Evolutionary conservation across 2,329 filamentous ascomycete species (phyloP), one percentile per base, ranked within the genome.

Genomic region (Tolypocladium inflatum): DNA sequence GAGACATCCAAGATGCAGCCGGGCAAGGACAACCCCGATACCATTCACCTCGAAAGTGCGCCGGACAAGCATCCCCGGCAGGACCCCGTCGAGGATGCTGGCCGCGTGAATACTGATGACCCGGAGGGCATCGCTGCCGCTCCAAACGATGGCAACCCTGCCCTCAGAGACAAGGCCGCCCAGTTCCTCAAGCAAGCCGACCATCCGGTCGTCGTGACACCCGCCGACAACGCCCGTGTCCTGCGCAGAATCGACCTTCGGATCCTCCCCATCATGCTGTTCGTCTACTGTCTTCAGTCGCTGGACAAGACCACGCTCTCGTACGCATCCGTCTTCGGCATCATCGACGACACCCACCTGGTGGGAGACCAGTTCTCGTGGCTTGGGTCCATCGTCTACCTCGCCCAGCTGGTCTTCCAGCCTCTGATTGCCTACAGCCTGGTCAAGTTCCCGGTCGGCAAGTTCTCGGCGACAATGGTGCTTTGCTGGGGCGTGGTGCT

Each of bases 281-380:
- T 76, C 8, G 81, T 85, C 23, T 87, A 87, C 69, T 86, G 83
- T 64, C 75, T 87, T 0, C 84, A 87, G 62, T 79, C 78, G 11
- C 73, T 86, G 5, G 84, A 87, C 71, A 87, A 87, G 67, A 78
- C 82, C 0, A 83, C 82, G 0, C 73, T 87, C 71, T 73, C 71
- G 2, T 87, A 86, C 63, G 82, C 82, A 2, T 85, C 83, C 0
- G 80, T 87, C 11, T 87, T 87, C 62, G 84, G 84, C 3, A 73
- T 88, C 13, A 78, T 83, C 35, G 72, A 83, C 55, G 81, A 85
- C 65, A 79, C 83, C 0, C 67, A 78, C 45, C 78, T 87, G 1
- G 71, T 78, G 11, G 82, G 82, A 19, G 73, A 81, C 54, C 76
- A 87, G 74, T 78, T 74, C 63, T 85, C 82, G 2, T 86, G 82